Conservation (phyloP, 2,329 filamentous ascomycete genomes). For the Hirsutella minnesotensis region DNA sequence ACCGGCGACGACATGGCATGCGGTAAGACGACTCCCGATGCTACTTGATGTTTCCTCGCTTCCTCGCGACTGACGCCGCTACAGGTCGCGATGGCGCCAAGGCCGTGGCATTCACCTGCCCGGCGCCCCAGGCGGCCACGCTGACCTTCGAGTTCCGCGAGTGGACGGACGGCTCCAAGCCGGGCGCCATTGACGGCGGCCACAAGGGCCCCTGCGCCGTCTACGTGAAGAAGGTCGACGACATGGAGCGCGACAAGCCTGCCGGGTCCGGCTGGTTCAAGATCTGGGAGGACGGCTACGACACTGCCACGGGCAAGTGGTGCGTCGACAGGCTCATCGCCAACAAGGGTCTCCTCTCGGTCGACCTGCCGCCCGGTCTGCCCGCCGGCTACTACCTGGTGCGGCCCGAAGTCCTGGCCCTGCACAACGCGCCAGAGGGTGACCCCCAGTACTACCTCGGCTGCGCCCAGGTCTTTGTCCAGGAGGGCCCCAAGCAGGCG, state of each 20-base stretch:
- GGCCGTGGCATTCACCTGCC: constrained; percentile 36
- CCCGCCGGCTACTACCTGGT: constrained; percentile 59
- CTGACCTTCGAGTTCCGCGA: constrained; percentile 57
- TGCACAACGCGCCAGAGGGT: constrained; percentile 47
- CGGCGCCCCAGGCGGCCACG: constrained; percentile 36
- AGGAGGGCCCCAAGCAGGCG: constrained; percentile 30
- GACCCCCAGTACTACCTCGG: constrained; percentile 64
- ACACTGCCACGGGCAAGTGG: constrained; percentile 44
- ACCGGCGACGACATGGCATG: constrained; percentile 56
- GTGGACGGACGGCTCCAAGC: constrained; percentile 41
- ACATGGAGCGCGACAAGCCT: constrained; percentile 39
- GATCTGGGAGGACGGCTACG: constrained; percentile 59
- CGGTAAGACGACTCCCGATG: constrained; percentile 41
- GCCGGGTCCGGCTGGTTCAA: constrained; percentile 66
- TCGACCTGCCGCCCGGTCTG: constrained; percentile 49
- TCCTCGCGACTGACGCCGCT: no score
- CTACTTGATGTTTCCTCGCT: no score
- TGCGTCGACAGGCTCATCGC: constrained; percentile 58
- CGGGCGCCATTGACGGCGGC: constrained; percentile 44
- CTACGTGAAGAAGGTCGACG: constrained; percentile 58
- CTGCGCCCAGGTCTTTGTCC: constrained; percentile 59
- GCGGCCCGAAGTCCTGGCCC: constrained; percentile 56
- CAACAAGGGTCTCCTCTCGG: constrained; percentile 50
- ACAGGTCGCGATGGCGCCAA: constrained; percentile 31
- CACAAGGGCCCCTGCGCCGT: constrained; percentile 61